Conservation (phyloP, 1,139 yeast genomes). For the Yamadazyma diospyri region DNA sequence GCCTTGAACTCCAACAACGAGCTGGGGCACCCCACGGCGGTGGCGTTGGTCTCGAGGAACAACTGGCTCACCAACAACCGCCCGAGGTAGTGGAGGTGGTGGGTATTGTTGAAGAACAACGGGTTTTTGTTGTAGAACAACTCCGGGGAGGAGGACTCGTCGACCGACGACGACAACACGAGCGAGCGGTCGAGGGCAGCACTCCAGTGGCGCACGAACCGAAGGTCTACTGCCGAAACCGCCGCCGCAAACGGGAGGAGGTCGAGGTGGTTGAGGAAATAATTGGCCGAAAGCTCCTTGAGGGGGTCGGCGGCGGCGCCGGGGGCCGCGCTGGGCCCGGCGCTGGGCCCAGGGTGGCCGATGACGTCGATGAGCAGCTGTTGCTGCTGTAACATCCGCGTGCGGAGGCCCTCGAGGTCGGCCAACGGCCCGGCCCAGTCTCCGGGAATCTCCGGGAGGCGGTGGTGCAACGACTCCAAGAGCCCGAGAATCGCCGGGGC, state of each 20-base stretch:
- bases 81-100: constrained; percentile 74
- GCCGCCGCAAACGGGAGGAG: constrained; percentile 51
- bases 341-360: too few relatives aligned
- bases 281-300: constrained; percentile 28
- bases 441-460: too few relatives aligned
- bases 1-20: constrained; percentile 52
- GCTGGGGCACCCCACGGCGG: constrained; percentile 14
- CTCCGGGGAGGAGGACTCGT: constrained; percentile 21
- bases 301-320: constrained; percentile 21
- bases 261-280: constrained; percentile 43
- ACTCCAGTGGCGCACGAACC: constrained; percentile 65
- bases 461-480: too few relatives aligned
- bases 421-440: too few relatives aligned
- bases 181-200: constrained; percentile 56
- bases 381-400: background rate
- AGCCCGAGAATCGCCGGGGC: constrained; percentile 38
- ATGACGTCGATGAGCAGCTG: too few relatives aligned
- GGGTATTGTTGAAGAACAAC: constrained; percentile 60
- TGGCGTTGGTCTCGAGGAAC: constrained; percentile 42
- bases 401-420: too few relatives aligned
- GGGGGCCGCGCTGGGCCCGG: too few relatives aligned
- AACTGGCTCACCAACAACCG: constrained; percentile 69
- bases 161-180: constrained; percentile 29
- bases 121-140: constrained; percentile 43
- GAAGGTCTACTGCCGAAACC: constrained; percentile 54